phyloP scores from a whole-genome alignment of 768 basidiomycete species.

The Boletus barrowsii region DNA sequence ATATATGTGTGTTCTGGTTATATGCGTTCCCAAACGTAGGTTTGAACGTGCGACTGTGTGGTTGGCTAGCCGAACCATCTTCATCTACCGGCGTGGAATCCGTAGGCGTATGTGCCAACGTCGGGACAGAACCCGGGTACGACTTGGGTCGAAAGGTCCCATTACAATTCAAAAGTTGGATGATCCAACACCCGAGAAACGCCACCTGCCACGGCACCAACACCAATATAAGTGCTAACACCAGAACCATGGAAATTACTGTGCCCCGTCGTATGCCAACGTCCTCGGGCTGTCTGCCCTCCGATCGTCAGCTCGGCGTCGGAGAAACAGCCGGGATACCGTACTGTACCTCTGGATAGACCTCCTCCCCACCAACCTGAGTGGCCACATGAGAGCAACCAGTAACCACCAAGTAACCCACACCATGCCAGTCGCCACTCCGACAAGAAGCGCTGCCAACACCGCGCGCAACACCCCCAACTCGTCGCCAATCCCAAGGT shows the following conservation, averaged over 20 bases:
- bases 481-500: constrained; percentile 60
- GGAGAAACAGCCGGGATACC: neutral
- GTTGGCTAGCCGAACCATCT: constrained; percentile 5
- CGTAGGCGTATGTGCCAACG: constrained; percentile 24
- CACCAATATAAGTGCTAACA: constrained; percentile 65
- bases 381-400: constrained; percentile 45
- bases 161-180: constrained; percentile 68
- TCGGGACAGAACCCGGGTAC: constrained; percentile 25
- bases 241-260: constrained; percentile 54
- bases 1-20: constrained; percentile 55
- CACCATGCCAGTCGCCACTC: constrained; percentile 66
- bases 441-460: constrained; percentile 55
- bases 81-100: constrained; percentile 23
- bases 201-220: constrained; percentile 93
- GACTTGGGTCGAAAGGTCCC: constrained; percentile 17
- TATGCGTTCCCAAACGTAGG: constrained; percentile 28
- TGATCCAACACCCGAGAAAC: constrained; percentile 79
- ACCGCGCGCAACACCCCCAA: constrained; percentile 36
- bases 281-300: constrained; percentile 30
- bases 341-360: constrained; percentile 17
- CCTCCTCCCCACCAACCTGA: constrained; percentile 15
- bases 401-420: constrained; percentile 57
- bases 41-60: neutral
- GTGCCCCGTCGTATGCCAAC: constrained; percentile 44
- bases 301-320: neutral